Evolutionary conservation across 495 filamentous ascomycete genomes (phyloP).

Genomic region (Friedmanniomyces simplex): DNA sequence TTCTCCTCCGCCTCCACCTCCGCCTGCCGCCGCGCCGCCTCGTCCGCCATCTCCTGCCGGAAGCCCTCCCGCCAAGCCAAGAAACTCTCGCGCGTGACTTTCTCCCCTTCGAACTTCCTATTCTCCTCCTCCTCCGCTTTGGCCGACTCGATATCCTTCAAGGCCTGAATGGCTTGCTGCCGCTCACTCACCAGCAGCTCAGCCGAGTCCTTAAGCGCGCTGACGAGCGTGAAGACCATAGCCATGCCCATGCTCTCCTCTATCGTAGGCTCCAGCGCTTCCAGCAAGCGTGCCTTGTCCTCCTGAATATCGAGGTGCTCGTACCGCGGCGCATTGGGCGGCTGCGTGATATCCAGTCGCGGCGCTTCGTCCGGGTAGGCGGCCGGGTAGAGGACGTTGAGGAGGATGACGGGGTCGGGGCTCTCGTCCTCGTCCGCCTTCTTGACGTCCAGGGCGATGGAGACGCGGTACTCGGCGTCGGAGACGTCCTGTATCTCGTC

Average conservation of each 20-base stretch:
- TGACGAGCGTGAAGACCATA: conserved; percentile 93
- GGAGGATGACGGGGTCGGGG: conserved; percentile 44
- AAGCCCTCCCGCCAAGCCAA: conserved; percentile 73
- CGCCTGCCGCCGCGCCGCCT: conserved; percentile 49
- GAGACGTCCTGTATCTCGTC: conserved; percentile 96
- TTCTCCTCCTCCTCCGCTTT: conserved; percentile 87
- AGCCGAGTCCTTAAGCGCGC: conserved; percentile 74
- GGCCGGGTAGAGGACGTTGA: conserved; percentile 76
- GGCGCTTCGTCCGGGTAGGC: conserved; percentile 82
- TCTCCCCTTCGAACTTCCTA: conserved; percentile 86
- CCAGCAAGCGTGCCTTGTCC: conserved; percentile 63
- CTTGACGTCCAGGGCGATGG: conserved; percentile 61
- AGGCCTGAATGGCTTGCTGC: conserved; percentile 47
- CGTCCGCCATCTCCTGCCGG: conserved; percentile 64
- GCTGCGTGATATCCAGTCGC: conserved; percentile 59
- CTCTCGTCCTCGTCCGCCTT: conserved; percentile 50
- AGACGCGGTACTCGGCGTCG: conserved; percentile 74
- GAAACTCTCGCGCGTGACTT: conserved; percentile 76
- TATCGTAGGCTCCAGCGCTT: conserved; percentile 56
- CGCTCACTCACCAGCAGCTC: conserved; percentile 69
- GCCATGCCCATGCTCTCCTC: conserved; percentile 90
- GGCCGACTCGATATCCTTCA: conserved; percentile 52
- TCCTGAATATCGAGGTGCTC: conserved; percentile 50
- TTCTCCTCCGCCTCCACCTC: conserved; percentile 65
- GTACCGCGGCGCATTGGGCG: conserved; percentile 58